Base-by-base conservation (phyloP, 176 grass and related monocot genomes). In the Tillandsia fasciculata region DNA sequence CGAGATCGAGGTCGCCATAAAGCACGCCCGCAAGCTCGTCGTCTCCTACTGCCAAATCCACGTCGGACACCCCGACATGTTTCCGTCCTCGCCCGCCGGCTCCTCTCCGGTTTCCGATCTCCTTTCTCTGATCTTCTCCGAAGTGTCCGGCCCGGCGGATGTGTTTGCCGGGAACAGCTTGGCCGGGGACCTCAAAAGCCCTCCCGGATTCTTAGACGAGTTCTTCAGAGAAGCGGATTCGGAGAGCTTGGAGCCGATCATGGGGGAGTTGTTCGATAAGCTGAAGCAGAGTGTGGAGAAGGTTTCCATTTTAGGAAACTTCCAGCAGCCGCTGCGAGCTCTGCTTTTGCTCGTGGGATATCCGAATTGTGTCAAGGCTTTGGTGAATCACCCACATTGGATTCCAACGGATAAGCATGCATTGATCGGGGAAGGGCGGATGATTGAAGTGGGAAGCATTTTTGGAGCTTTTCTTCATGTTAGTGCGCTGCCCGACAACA, bases 321-420 rank as follows among this genome's bases (percentile, higher is more conserved):
- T 97, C 71, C 94, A 97, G 78, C 72, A 88, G 50, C 94, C 86
- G 5, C 69, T 97, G 20, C 75, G 94, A 33, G 89, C 91, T 70
- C 83, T 97, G 18, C 64, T 78, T 63, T 65, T 79, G n/a, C 72
- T 97, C 1, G 69, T 93, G n/a, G 68, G 71, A 4, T 90, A 80
- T 18, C 94, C 89, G 2, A 85, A 77, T 29, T 92, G 88, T 12
- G 86, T 86, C 11, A 92, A 83, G 72, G 87, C 83, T 76, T 53
- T 99, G 66, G 89, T 97, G 74, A 85, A 87, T 61, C 94, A 97
- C 66, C 94, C 84, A 12, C 89, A 67, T 74, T 97, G 94, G 94
- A 87, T 93, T 61, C 89, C 94, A 0, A 88, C 79, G 23, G 73
- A 90, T 28, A 83, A 51, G 50, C 66, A 87, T 50, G 68, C 92